Percentiles rank a stretch among this genome's conserved stretches.
These are phyloP conservation scores for Eucalyptus grandis DNA, from an alignment of 345 rosid genomes.

Conservation along the genomic window DNA sequence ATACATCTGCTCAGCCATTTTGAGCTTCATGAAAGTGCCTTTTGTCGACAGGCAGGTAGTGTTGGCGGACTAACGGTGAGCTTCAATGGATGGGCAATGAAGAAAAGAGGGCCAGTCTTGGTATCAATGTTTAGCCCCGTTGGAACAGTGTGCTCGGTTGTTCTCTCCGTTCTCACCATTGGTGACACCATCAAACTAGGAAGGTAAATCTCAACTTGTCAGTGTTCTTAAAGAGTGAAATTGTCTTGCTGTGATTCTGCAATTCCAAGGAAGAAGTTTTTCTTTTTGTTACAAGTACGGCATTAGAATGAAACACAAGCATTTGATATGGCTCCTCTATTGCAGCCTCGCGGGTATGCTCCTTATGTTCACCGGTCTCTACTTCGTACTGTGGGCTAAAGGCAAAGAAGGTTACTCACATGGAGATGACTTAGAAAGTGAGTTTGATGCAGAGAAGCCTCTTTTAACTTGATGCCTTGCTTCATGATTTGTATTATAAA, in stretches of 20 bases:
- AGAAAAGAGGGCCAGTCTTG: conserved; percentile 86
- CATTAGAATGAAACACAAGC: neutral
- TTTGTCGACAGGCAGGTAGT: conserved; percentile 37
- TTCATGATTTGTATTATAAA: neutral
- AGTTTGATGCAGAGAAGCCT: conserved; percentile 56
- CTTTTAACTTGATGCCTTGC: conserved; percentile 33
- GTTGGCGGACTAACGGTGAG: conserved; percentile 71
- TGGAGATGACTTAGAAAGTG: conserved; percentile 20
- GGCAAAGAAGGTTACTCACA: conserved; percentile 44
- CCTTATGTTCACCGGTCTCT: conserved; percentile 78
- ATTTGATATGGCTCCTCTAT: neutral
- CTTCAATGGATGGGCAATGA: conserved; percentile 99
- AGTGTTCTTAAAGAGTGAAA: neutral
- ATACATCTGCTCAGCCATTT: neutral
- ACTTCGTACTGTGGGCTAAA: conserved; percentile 92
- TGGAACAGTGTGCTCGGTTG: conserved; percentile 59
- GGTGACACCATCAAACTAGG: conserved; percentile 58
- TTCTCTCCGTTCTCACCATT: conserved; percentile 43
- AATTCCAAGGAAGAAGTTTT: neutral
- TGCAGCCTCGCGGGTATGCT: conserved; percentile 84
- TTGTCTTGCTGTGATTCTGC: neutral
- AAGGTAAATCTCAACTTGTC: conserved; percentile 31
- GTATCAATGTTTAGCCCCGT: conserved; percentile 89
- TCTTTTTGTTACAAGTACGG: neutral
- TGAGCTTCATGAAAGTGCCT: neutral